These are phyloP conservation scores for bread wheat (Triticum aestivum) DNA, from an alignment of 176 grass and related monocot species.

Conservation along the genomic window DNA sequence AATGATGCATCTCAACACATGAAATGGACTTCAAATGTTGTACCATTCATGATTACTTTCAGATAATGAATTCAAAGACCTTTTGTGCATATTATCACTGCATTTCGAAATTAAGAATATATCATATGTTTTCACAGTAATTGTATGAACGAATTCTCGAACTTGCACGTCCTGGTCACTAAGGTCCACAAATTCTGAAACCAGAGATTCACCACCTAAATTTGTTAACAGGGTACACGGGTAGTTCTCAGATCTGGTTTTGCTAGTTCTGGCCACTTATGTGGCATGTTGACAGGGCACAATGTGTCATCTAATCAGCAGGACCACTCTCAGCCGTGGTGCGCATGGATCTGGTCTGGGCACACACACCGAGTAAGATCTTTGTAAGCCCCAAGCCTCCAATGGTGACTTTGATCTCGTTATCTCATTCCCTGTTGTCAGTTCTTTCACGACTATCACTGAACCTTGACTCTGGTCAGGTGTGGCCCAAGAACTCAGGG, in stretches of 20 bases:
- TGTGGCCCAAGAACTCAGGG: neutral
- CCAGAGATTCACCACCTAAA: neutral
- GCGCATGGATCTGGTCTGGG: neutral
- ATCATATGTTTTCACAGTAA: neutral
- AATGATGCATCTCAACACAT: neutral
- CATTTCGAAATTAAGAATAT: neutral
- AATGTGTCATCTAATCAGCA: neutral
- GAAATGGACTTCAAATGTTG: neutral
- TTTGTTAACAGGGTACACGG: neutral
- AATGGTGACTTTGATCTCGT: neutral
- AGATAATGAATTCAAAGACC: neutral
- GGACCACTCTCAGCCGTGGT: neutral
- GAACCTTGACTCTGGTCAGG: neutral
- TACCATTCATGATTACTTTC: neutral
- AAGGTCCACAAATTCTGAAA: conserved; percentile 1
- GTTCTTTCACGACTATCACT: neutral
- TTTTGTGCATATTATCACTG: neutral
- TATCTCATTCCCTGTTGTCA: neutral
- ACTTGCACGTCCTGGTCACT: neutral
- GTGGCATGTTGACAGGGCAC: neutral
- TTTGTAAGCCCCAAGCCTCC: neutral
- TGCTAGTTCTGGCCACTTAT: neutral
- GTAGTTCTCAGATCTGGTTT: neutral
- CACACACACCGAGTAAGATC: neutral
- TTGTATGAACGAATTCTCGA: neutral